phyloP scores from a whole-genome alignment of 1,284 basidiomycete genomes.

The Golubevia pallescens region DNA sequence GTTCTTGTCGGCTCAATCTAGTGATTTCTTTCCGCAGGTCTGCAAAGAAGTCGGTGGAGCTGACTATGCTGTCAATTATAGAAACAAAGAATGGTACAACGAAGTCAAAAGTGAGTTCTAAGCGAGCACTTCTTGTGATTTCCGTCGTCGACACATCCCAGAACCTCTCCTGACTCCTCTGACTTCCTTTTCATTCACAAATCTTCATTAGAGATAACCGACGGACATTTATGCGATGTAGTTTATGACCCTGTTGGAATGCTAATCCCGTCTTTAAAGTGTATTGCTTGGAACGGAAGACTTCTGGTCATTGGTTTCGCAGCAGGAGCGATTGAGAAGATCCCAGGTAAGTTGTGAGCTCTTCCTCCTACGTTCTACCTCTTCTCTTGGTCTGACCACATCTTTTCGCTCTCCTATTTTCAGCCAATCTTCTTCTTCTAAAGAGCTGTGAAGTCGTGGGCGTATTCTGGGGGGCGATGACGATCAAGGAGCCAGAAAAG shows the following conservation, averaged over 20 bases:
- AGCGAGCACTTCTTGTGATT: too few relatives aligned
- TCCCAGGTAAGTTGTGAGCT: constrained; percentile 75
- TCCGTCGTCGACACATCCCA: constrained; percentile 6
- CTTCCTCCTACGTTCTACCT: constrained; percentile 3
- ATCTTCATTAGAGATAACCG: constrained; percentile 29
- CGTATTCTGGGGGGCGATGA: constrained; percentile 84
- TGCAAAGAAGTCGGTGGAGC: constrained; percentile 46
- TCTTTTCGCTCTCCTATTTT: constrained; percentile 69
- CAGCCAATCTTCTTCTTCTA: constrained; percentile 83
- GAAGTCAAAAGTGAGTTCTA: constrained; percentile 48
- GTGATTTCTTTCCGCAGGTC: constrained; percentile 6
- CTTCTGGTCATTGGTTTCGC: constrained; percentile 80
- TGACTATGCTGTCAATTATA: constrained; percentile 50
- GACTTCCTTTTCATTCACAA: neutral
- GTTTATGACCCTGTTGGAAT: constrained; percentile 56
- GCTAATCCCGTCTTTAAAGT: constrained; percentile 73
- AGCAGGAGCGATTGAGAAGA: constrained; percentile 53
- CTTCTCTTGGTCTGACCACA: constrained; percentile 3
- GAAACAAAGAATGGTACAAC: constrained; percentile 48
- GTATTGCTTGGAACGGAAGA: constrained; percentile 91
- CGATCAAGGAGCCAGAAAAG: constrained; percentile 32
- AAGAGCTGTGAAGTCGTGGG: constrained; percentile 85
- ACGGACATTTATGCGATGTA: constrained; percentile 69
- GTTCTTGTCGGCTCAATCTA: neutral
- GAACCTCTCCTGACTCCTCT: neutral